Percentiles rank a stretch among this genome's conserved stretches.
These are phyloP conservation scores for Gremmenia infestans DNA, from an alignment of 2,329 filamentous ascomycete species.

Conservation along the genomic window DNA sequence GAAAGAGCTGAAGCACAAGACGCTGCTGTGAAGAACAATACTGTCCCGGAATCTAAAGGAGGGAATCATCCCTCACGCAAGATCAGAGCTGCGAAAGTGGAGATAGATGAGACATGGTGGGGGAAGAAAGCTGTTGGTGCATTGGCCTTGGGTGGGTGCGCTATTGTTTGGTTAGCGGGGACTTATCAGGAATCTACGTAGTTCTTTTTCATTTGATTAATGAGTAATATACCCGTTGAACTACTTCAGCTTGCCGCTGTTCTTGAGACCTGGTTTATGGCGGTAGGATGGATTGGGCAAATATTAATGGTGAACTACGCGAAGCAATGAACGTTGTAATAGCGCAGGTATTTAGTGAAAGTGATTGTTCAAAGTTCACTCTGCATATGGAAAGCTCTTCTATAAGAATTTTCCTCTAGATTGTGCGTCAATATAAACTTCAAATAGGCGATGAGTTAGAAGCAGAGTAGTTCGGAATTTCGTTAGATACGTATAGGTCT, in stretches of 20 bases:
- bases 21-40: conserved; percentile 23
- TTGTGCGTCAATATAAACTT: too few relatives aligned
- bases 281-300: too few relatives aligned
- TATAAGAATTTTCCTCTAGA: too few relatives aligned
- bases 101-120: conserved; percentile 64
- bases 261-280: neutral
- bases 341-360: neutral
- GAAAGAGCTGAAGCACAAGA: conserved; percentile 30
- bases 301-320: neutral
- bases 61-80: conserved; percentile 27
- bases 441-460: too few relatives aligned
- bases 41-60: conserved; percentile 13
- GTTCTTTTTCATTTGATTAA: neutral
- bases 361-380: too few relatives aligned
- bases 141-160: conserved; percentile 57
- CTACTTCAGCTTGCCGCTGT: neutral
- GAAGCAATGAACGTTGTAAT: neutral
- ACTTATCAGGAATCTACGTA: conserved; percentile 41
- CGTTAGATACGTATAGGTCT: too few relatives aligned
- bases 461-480: too few relatives aligned
- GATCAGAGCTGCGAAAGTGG: conserved; percentile 51
- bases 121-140: conserved; percentile 60
- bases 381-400: too few relatives aligned
- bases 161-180: conserved; percentile 52
- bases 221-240: neutral